A percentile compares a stretch with the other conserved stretches of the same genome.
Conservation (phyloP, 2,329 filamentous ascomycete genomes). For the Coniochaeta sp. region DNA sequence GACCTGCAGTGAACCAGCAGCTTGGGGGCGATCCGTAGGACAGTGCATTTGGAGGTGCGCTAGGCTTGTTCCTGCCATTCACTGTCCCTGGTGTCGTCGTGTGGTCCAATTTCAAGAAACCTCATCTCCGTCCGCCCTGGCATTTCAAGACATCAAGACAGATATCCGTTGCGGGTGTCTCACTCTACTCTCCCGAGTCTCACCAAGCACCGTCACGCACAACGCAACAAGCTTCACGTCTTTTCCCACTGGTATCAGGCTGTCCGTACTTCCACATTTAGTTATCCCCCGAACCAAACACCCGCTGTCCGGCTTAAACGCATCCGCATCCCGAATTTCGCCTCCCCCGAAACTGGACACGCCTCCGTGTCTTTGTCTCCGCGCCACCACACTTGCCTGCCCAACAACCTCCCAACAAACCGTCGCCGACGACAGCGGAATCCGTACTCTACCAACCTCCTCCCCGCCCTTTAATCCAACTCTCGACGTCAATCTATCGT, state of each 20-base stretch:
- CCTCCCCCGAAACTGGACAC: not conserved
- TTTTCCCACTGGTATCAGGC: too few species aligned
- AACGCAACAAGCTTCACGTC: not conserved
- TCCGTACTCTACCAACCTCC: not conserved
- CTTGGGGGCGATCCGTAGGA: not conserved
- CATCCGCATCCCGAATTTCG: not conserved
- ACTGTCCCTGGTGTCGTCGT: too few species aligned
- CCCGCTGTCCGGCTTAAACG: not conserved
- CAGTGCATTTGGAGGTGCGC: not conserved
- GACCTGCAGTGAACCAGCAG: not conserved
- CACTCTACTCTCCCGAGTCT: not conserved
- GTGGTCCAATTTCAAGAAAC: constrained; percentile 1
- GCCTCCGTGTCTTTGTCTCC: not conserved
- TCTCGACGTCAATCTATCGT: not conserved
- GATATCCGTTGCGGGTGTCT: not conserved
- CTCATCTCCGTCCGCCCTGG: constrained; percentile 4
- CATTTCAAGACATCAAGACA: constrained; percentile 2
- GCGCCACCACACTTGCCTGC: not conserved
- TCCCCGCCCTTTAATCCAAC: not conserved
- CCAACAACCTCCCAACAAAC: not conserved
- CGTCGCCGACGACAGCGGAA: not conserved
- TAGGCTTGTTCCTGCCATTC: not conserved
- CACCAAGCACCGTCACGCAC: too few species aligned
- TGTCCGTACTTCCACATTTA: too few species aligned
- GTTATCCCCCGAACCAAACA: not conserved